These are phyloP conservation scores for Dysphania ambrosioides DNA, from an alignment of 148 eudicot genomes.

Conservation along the genomic window DNA sequence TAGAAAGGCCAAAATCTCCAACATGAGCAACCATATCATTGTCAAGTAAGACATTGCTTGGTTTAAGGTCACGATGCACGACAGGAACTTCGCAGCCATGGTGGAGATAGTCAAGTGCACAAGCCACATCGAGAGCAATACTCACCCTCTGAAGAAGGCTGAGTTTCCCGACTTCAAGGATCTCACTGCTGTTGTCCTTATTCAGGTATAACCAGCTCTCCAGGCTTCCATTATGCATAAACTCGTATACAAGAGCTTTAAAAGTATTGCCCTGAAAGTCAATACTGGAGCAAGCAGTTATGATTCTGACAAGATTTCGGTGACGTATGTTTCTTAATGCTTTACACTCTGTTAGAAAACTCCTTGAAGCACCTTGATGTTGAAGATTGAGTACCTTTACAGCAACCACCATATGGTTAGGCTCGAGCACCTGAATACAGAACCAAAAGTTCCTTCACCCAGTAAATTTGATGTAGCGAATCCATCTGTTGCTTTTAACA, in stretches of 20 bases:
- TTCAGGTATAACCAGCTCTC: conserved; percentile 17
- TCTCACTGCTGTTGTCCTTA: neutral
- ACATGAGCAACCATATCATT: conserved; percentile 31
- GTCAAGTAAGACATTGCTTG: conserved; percentile 34
- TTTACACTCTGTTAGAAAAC: conserved; percentile 29
- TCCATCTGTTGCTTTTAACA: conserved; percentile 10
- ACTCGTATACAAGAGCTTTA: conserved; percentile 28
- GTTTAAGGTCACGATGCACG: conserved; percentile 34
- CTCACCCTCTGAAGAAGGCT: conserved; percentile 14
- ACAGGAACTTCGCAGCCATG: conserved; percentile 17
- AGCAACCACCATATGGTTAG: conserved; percentile 13
- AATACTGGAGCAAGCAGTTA: conserved; percentile 29
- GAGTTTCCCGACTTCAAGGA: conserved; percentile 1
- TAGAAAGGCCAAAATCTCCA: conserved; percentile 37
- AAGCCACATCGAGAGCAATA: conserved; percentile 30
- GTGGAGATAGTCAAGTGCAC: conserved; percentile 31
- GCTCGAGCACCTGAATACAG: conserved; percentile 15
- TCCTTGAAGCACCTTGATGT: conserved; percentile 24
- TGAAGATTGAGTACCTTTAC: conserved; percentile 17
- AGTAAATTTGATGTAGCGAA: conserved; percentile 19
- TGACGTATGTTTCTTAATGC: conserved; percentile 29
- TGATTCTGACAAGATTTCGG: conserved; percentile 21
- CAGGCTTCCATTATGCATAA: conserved; percentile 24
- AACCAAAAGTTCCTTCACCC: conserved; percentile 25
- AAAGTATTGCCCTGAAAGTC: conserved; percentile 24